Conservation (phyloP, 306 rosid genomes). For the Sophora flavescens region DNA sequence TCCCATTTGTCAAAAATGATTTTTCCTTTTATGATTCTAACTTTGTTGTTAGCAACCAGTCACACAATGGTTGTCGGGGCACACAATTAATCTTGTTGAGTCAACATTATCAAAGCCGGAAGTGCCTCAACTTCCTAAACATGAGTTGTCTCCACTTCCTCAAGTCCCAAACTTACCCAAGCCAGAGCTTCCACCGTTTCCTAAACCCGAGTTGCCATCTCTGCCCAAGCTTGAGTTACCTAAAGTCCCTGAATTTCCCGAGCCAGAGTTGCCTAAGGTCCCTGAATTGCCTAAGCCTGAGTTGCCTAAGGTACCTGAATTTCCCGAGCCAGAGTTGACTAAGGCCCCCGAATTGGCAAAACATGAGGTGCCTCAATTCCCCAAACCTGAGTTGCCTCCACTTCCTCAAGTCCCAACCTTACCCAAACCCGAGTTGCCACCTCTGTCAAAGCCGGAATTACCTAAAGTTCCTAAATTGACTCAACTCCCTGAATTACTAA, state of each 20-base stretch:
- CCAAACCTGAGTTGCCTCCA: too few relatives aligned
- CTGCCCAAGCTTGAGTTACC: background rate
- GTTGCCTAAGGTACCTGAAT: too few relatives aligned
- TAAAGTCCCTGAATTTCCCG: background rate
- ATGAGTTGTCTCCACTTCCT: background rate
- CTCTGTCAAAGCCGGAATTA: too few relatives aligned
- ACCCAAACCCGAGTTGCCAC: background rate
- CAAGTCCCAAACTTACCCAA: too few relatives aligned
- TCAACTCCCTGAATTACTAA: too few relatives aligned
- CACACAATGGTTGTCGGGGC: background rate
- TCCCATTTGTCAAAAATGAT: background rate
- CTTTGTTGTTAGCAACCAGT: background rate
- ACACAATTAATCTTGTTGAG: background rate
- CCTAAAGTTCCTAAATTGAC: background rate
- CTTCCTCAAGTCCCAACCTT: background rate
- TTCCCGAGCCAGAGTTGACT: too few relatives aligned
- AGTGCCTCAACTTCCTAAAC: too few relatives aligned
- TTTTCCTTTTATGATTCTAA: background rate
- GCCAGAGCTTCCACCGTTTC: too few relatives aligned
- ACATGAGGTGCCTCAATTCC: background rate
- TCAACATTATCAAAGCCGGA: background rate
- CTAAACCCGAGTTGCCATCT: too few relatives aligned
- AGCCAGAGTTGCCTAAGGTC: too few relatives aligned
- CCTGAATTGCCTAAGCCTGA: too few relatives aligned
- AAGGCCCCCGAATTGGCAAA: too few relatives aligned